A percentile compares a stretch with the other conserved stretches of the same genome.
Evolutionary conservation across 116 monocot genomes (phyloP).

Genomic region (Trichopus zeylanicus): DNA sequence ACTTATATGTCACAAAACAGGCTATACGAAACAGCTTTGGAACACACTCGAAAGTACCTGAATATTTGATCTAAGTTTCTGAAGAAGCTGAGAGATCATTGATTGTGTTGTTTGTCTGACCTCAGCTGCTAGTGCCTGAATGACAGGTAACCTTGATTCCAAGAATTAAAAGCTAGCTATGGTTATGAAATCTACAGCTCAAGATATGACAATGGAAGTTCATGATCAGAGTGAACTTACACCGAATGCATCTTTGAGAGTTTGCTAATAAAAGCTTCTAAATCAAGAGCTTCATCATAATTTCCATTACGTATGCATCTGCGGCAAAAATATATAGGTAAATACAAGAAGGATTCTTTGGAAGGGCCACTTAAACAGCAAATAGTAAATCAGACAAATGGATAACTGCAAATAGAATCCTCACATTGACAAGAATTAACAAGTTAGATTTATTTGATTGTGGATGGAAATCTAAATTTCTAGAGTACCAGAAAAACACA

Average conservation of each 20-base stretch:
- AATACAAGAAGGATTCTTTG: conserved; percentile 3
- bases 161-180: conserved; percentile 38
- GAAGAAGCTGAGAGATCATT: conserved; percentile 91
- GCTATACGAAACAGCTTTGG: not conserved
- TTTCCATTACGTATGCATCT: conserved; percentile 96
- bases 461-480: too few relatives aligned
- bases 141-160: conserved; percentile 83
- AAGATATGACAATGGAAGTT: not conserved
- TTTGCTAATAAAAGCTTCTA: conserved; percentile 89
- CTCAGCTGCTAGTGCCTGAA: conserved; percentile 83
- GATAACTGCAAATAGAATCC: not conserved
- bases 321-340: conserved; percentile 6
- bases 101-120: conserved; percentile 84
- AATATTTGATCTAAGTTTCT: conserved; percentile 92
- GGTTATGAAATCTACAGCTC: conserved; percentile 17
- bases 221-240: conserved; percentile 54
- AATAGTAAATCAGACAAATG: too few relatives aligned
- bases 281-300: conserved; percentile 96
- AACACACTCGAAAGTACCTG: conserved; percentile 35
- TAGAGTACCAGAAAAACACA: too few relatives aligned
- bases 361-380: not conserved
- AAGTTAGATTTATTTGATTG: too few relatives aligned
- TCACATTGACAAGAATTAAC: not conserved
- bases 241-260: conserved; percentile 84
- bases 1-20: not conserved